Conservation (phyloP, 73 alveolate species). For the Tetrahymena thermophila region DNA sequence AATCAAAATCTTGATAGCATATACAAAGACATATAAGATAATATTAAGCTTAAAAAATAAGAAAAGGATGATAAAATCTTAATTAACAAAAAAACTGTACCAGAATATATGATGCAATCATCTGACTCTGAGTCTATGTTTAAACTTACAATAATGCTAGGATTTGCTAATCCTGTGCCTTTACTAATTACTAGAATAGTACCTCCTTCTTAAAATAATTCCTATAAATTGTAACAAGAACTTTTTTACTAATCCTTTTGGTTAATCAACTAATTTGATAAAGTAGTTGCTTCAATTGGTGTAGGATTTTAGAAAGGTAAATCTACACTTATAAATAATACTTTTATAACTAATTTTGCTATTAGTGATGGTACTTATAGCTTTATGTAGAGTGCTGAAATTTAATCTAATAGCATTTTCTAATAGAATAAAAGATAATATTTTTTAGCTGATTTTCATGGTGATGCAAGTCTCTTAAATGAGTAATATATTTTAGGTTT, state of each 20-base stretch:
- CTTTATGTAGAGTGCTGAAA: background rate
- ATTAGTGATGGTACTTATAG: background rate
- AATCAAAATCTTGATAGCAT: background rate
- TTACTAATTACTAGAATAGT: background rate
- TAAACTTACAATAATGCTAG: background rate
- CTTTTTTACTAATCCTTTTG: background rate
- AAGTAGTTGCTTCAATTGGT: background rate
- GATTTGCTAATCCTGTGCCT: background rate
- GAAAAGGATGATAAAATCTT: background rate
- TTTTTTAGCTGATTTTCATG: background rate
- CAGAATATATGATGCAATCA: background rate
- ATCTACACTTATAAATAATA: background rate
- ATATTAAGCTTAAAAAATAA: background rate
- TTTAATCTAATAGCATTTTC: background rate
- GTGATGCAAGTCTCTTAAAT: background rate
- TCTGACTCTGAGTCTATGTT: background rate
- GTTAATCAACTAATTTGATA: background rate
- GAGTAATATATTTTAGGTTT: background rate
- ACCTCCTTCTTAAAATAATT: background rate
- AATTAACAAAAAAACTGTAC: background rate
- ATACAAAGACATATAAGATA: background rate
- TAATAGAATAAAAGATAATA: background rate
- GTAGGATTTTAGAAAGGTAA: background rate
- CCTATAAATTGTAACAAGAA: background rate
- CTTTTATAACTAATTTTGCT: background rate